Evolutionary conservation across 1,284 basidiomycete genomes (phyloP).

Genomic region (Cystobasidium slooffiae): DNA sequence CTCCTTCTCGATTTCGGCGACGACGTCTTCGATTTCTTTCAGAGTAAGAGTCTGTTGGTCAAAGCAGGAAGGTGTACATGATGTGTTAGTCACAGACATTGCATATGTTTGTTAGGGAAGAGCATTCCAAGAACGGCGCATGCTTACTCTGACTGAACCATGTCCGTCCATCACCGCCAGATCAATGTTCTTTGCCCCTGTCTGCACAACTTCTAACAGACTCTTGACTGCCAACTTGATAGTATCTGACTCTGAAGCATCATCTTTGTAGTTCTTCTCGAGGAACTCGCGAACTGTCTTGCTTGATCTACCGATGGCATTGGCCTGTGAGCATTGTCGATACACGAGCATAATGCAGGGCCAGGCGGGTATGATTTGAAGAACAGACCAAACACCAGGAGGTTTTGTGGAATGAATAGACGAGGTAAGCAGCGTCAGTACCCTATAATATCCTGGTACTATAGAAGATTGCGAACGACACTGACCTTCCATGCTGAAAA

Average conservation of each 20-base stretch:
- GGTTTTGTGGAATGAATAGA: not conserved
- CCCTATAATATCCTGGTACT: no score
- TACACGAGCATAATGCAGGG: not conserved
- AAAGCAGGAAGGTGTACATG: constrained; percentile 25
- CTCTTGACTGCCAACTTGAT: constrained; percentile 97
- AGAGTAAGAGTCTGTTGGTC: constrained; percentile 75
- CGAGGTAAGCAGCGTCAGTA: not conserved
- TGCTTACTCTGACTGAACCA: constrained; percentile 79
- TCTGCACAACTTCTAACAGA: constrained; percentile 96
- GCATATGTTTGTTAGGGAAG: constrained; percentile 16
- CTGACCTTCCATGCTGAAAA: constrained; percentile 97
- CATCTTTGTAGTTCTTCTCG: constrained; percentile 97
- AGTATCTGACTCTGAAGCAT: constrained; percentile 81
- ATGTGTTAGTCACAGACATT: not conserved
- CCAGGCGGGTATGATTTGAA: not conserved
- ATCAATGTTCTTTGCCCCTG: constrained; percentile 98
- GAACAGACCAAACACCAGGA: not conserved
- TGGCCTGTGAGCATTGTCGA: constrained; percentile 68
- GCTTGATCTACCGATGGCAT: constrained; percentile 94
- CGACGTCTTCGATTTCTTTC: constrained; percentile 84
- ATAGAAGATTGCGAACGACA: constrained; percentile 1
- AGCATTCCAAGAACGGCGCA: constrained; percentile 41
- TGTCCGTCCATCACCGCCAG: constrained; percentile 95
- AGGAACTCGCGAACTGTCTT: constrained; percentile 99
- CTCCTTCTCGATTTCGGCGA: constrained; percentile 87